Conservation (phyloP, 768 basidiomycete species). For the Suillus paluster region DNA sequence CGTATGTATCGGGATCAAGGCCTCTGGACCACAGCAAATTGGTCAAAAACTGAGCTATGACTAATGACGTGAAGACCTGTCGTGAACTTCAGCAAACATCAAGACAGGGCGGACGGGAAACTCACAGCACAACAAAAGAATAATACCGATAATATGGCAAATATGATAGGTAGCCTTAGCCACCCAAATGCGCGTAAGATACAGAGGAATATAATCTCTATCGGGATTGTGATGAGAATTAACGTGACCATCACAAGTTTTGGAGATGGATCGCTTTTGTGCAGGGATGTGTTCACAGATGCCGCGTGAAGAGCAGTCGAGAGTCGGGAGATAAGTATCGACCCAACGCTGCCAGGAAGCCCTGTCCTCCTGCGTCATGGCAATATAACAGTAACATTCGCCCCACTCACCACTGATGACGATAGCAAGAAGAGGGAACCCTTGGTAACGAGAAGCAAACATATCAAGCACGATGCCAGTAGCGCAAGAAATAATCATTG, state of each 20-base stretch:
- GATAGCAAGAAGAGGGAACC: conserved; percentile 85
- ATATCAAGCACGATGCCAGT: conserved; percentile 92
- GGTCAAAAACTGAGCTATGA: conserved; percentile 69
- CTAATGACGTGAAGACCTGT: conserved; percentile 74
- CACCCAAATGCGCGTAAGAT: conserved; percentile 74
- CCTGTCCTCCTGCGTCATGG: conserved; percentile 43
- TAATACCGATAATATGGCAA: conserved; percentile 65
- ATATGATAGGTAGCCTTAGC: conserved; percentile 71
- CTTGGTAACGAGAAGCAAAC: conserved; percentile 86
- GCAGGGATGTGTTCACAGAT: conserved; percentile 13
- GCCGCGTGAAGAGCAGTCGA: conserved; percentile 83
- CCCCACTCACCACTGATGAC: conserved; percentile 76
- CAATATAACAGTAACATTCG: neutral
- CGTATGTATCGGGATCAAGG: conserved; percentile 91
- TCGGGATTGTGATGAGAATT: conserved; percentile 74
- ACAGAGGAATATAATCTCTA: conserved; percentile 75
- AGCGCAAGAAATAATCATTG: conserved; percentile 85
- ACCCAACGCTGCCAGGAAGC: conserved; percentile 87
- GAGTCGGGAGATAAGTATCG: conserved; percentile 88
- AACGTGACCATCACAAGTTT: conserved; percentile 70
- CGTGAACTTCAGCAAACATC: conserved; percentile 3
- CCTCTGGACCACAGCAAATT: conserved; percentile 76
- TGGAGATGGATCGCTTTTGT: conserved; percentile 39
- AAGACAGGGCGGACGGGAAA: conserved; percentile 22
- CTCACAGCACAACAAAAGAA: conserved; percentile 83